These are phyloP conservation scores for Phalaenopsis equestris DNA, from an alignment of 106 monocot species.

Conservation along the genomic window DNA sequence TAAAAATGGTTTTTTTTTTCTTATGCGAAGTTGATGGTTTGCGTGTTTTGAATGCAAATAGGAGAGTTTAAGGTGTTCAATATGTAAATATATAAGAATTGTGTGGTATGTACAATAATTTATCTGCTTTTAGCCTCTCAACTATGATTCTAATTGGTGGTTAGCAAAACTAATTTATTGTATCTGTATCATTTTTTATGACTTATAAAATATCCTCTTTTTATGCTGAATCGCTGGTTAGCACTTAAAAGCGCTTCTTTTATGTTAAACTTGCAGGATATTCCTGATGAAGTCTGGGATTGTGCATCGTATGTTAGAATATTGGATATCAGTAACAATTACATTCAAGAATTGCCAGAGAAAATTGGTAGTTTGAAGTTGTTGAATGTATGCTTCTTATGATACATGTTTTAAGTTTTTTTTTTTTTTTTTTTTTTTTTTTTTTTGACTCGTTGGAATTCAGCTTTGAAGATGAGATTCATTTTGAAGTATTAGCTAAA, in stretches of 20 bases:
- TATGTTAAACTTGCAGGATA: constrained; percentile 32
- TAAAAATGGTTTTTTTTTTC: too few species aligned
- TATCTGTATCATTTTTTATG: too few species aligned
- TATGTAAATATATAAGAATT: too few species aligned
- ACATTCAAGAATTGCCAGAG: constrained; percentile 52
- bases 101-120: too few species aligned
- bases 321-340: constrained; percentile 67
- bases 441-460: not conserved
- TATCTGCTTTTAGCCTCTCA: not conserved
- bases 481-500: not conserved
- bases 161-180: too few species aligned
- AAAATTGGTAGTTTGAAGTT: constrained; percentile 44
- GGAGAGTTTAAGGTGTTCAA: too few species aligned
- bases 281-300: constrained; percentile 86
- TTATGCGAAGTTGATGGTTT: too few species aligned
- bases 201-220: too few species aligned
- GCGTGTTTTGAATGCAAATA: too few species aligned
- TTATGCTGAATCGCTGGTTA: too few species aligned
- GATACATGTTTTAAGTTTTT: not conserved
- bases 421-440: not conserved
- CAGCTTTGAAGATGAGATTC: not conserved
- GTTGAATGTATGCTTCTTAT: constrained; percentile 40
- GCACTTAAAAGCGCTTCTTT: not conserved
- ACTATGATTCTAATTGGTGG: not conserved
- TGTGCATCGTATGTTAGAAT: constrained; percentile 58